Base-by-base conservation (phyloP, 1,284 basidiomycete genomes). In the Gomphus bonarii region DNA sequence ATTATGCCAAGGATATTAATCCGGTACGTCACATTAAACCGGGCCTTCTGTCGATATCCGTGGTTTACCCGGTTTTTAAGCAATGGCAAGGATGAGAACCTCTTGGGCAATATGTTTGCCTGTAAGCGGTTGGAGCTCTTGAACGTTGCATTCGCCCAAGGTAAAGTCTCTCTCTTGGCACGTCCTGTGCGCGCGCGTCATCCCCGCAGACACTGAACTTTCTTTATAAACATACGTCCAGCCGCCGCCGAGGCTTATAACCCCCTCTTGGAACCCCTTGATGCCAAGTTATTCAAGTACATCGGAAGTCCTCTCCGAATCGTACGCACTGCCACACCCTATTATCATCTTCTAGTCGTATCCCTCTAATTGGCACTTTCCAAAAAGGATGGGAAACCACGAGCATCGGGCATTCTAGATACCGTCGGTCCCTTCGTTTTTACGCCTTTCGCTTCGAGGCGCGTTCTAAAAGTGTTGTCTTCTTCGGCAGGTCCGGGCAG, bases 381-480 rank as follows among this genome's bases (percentile, higher is more conserved):
- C 25, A 25, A 25, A n/a, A 31, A 68, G 67, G 87, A 91, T 61
- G 87, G 88, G 0, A 82, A 80, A 62, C 89, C 89, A 3, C 73
- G 87, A 59, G 82, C 85, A 6, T 88, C 83, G 16, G 89, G 88
- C 5, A 76, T 92, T n/a, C 70, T 91, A 61, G 89, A 91, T 66
- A 91, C 88, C 0, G 82, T 85, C 59, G 50, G 77, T 63, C 36
- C 18, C 36, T 33, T 44, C 9, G 22, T 53, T 36, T 40, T 36
- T 42, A 5, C 14, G 33, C n/a, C 20, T 30, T 25, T 42, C 38
- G 22, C 30, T 40, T 53, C 36, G 18, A 33, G n/a, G n/a, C 36
- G 38, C 38, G 22, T 20, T 28, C 36, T n/a, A 5, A 59, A 25
- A 22, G 42, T 18, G 4, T 16, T 18, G 33, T 40, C 18, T 50